Percentiles rank a stretch among this genome's conserved stretches.
phyloP scores from a whole-genome alignment of 2,329 filamentous ascomycete species.

The Emericellopsis cladophorae region DNA sequence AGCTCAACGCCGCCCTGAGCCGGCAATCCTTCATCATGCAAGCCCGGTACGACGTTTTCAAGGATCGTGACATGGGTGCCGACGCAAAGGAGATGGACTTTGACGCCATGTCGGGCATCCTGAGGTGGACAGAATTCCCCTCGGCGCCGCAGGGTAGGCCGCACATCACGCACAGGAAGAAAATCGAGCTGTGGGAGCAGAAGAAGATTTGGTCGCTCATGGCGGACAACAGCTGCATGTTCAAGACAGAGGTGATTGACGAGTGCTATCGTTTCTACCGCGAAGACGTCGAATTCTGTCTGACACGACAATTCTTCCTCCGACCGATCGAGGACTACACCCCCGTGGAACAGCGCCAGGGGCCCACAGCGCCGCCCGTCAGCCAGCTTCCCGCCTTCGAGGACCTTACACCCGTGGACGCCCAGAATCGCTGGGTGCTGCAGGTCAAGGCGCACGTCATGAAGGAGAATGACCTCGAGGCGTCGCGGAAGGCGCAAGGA shows the following conservation, averaged over 20 bases:
- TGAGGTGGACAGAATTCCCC: slow-evolving; percentile 48
- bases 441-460: slow-evolving; percentile 38
- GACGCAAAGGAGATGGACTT: slow-evolving; percentile 20
- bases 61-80: slow-evolving; percentile 31
- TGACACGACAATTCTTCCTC: slow-evolving; percentile 33
- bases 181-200: slow-evolving; percentile 42
- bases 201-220: slow-evolving; percentile 33
- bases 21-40: slow-evolving; percentile 46
- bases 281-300: slow-evolving; percentile 40
- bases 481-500: slow-evolving; percentile 41
- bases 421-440: slow-evolving; percentile 40
- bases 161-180: slow-evolving; percentile 36
- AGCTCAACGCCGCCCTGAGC: slow-evolving; percentile 38
- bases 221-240: slow-evolving; percentile 34
- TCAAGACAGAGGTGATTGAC: slow-evolving; percentile 39
- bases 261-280: slow-evolving; percentile 40
- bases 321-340: slow-evolving; percentile 17
- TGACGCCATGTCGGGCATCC: slow-evolving; percentile 29
- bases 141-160: slow-evolving; percentile 38
- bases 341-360: slow-evolving; percentile 13
- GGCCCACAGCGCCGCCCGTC: not conserved
- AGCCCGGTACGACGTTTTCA: slow-evolving; percentile 38
- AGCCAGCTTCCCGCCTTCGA: slow-evolving; percentile 30
- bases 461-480: slow-evolving; percentile 45
- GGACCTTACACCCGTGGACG: slow-evolving; percentile 32